Conservation (phyloP, 306 rosid genomes). For the Datisca glomerata region DNA sequence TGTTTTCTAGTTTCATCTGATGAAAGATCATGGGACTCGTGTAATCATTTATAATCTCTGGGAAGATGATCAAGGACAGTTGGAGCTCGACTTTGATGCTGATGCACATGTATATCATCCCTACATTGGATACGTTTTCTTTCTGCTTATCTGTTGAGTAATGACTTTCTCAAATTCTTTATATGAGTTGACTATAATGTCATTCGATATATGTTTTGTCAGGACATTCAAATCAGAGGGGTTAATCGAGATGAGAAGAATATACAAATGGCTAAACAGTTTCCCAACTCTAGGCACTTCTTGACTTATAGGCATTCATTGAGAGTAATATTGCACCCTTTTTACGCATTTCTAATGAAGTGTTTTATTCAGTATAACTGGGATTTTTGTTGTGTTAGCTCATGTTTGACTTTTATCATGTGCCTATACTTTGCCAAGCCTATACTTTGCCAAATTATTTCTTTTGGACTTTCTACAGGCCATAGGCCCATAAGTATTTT, state of each 20-base stretch:
- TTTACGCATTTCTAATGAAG: conserved; percentile 1
- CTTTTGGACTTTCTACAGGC: too few species aligned
- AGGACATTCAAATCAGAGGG: conserved; percentile 96
- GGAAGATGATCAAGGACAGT: conserved; percentile 95
- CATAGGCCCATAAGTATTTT: too few species aligned
- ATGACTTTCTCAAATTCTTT: background rate
- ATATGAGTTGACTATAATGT: conserved; percentile 7
- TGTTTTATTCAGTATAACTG: too few species aligned
- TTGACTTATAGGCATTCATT: conserved; percentile 88
- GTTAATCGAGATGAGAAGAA: conserved; percentile 91
- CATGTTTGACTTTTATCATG: too few species aligned
- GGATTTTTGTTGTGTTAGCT: too few species aligned
- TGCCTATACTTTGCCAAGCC: too few species aligned
- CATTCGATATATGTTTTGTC: conserved; percentile 10
- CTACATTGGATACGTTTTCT: background rate
- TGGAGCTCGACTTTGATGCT: conserved; percentile 82
- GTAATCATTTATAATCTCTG: conserved; percentile 87
- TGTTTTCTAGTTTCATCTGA: conserved; percentile 42
- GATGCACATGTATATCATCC: conserved; percentile 64
- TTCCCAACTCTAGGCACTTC: conserved; percentile 80
- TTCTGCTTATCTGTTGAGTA: background rate
- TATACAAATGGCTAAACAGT: conserved; percentile 75
- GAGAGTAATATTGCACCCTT: conserved; percentile 49
- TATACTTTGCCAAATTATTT: too few species aligned
- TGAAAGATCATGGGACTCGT: conserved; percentile 72